These are phyloP conservation scores for Atkinsonella texensis DNA, from an alignment of 2,329 filamentous ascomycete genomes.

Conservation along the genomic window DNA sequence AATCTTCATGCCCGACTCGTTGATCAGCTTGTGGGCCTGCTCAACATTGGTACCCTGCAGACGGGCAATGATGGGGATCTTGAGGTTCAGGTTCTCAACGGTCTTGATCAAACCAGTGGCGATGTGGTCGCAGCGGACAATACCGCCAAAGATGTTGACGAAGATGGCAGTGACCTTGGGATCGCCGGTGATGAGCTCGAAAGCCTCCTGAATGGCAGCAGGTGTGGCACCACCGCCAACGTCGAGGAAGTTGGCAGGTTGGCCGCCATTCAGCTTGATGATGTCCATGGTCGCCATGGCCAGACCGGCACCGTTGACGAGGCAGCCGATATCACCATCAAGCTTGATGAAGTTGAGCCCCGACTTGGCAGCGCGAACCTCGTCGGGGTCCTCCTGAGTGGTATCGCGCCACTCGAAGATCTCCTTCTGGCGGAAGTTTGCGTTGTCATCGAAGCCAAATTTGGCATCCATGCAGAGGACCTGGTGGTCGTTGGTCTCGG, in stretches of 20 bases:
- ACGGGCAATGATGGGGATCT: constrained; percentile 92
- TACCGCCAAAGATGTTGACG: constrained; percentile 99
- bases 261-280: constrained; percentile 97
- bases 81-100: constrained; percentile 86
- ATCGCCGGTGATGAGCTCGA: constrained; percentile 97
- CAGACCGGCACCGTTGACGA: constrained; percentile 97
- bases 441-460: constrained; percentile 97
- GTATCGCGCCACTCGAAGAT: constrained; percentile 89
- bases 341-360: constrained; percentile 99
- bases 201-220: constrained; percentile 91
- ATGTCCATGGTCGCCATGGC: constrained; percentile 99
- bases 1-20: constrained; percentile 97
- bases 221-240: constrained; percentile 96
- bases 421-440: constrained; percentile 95
- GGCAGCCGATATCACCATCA: constrained; percentile 96
- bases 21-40: constrained; percentile 81
- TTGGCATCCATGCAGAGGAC: constrained; percentile 99
- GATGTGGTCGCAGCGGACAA: constrained; percentile 95
- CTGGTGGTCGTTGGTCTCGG: constrained; percentile 95
- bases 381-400: constrained; percentile 91
- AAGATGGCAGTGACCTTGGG: constrained; percentile 98
- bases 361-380: constrained; percentile 90
- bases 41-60: constrained; percentile 99
- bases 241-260: constrained; percentile 96
- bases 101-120: constrained; percentile 93